Conservation (phyloP, 352 stramenopile species). For the Globisporangium abappressorium region DNA sequence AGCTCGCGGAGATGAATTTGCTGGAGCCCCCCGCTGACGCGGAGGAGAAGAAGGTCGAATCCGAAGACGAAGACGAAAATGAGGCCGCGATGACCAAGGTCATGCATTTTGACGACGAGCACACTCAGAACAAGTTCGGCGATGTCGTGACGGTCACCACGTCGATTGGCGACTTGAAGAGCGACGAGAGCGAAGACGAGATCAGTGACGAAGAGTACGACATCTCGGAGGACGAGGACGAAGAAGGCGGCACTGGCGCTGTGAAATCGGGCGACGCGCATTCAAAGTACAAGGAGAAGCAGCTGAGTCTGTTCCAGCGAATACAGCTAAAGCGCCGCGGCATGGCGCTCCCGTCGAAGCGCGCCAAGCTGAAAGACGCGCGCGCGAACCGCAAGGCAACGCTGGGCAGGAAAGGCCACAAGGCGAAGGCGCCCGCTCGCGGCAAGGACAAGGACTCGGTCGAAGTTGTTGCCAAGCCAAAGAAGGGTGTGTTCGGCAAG, state of each 20-base stretch:
- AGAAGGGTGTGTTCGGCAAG: constrained; percentile 22
- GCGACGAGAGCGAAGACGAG: constrained; percentile 67
- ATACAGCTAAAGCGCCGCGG: constrained; percentile 85
- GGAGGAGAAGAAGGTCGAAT: constrained; percentile 39
- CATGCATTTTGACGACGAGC: constrained; percentile 74
- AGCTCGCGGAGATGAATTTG: constrained; percentile 58
- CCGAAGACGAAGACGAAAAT: constrained; percentile 23
- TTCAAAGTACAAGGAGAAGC: constrained; percentile 48
- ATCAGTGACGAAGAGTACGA: constrained; percentile 63
- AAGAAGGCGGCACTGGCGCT: constrained; percentile 10
- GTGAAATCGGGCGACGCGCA: constrained; percentile 18
- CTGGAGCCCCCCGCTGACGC: constrained; percentile 20
- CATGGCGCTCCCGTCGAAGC: constrained; percentile 78
- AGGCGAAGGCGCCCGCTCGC: constrained; percentile 15
- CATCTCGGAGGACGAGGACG: constrained; percentile 48
- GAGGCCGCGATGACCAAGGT: constrained; percentile 54
- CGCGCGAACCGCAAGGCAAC: constrained; percentile 68
- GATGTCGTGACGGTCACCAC: constrained; percentile 86
- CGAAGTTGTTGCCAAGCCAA: constrained; percentile 23
- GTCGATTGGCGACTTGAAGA: constrained; percentile 71
- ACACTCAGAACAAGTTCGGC: constrained; percentile 85
- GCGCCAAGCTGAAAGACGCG: constrained; percentile 80
- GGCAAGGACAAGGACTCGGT: constrained; percentile 56
- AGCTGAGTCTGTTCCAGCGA: constrained; percentile 84
- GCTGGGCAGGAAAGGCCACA: constrained; percentile 29